These are phyloP conservation scores for Flaveria sonorensis DNA, from an alignment of 129 eudicot species.

Conservation along the genomic window DNA sequence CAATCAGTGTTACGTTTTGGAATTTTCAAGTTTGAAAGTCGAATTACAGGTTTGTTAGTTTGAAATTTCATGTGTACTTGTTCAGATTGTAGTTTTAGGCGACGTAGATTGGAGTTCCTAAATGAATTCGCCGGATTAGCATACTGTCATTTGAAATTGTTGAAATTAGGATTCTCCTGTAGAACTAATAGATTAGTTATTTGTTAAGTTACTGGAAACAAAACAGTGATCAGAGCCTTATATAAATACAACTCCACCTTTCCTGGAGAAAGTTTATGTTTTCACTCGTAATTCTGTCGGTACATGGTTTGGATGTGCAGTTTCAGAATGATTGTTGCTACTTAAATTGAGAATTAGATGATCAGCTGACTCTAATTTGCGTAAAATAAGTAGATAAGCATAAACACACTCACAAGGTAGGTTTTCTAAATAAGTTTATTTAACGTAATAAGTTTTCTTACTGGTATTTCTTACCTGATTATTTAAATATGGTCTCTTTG, in stretches of 20 bases:
- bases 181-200: neutral
- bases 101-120: neutral
- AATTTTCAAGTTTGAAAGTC: neutral
- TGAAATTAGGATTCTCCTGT: neutral
- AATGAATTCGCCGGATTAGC: neutral
- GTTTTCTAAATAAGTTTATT: too few relatives aligned
- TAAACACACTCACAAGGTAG: too few relatives aligned
- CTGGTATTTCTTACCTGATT: neutral
- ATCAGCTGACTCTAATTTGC: too few relatives aligned
- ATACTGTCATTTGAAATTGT: neutral
- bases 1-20: neutral
- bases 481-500: neutral
- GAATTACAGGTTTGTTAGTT: slow-evolving; percentile 10
- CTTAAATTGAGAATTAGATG: too few relatives aligned
- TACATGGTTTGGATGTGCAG: too few relatives aligned
- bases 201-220: neutral
- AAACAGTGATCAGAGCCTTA: neutral
- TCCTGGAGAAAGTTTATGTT: neutral
- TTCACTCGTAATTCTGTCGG: too few relatives aligned
- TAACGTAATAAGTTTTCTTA: neutral
- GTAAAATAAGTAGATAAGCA: too few relatives aligned
- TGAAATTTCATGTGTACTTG: neutral
- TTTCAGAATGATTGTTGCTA: too few relatives aligned
- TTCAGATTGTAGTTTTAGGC: neutral
- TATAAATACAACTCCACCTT: neutral